Evolutionary conservation across 495 filamentous ascomycete genomes (phyloP).

Genomic region (Lepraria neglecta): DNA sequence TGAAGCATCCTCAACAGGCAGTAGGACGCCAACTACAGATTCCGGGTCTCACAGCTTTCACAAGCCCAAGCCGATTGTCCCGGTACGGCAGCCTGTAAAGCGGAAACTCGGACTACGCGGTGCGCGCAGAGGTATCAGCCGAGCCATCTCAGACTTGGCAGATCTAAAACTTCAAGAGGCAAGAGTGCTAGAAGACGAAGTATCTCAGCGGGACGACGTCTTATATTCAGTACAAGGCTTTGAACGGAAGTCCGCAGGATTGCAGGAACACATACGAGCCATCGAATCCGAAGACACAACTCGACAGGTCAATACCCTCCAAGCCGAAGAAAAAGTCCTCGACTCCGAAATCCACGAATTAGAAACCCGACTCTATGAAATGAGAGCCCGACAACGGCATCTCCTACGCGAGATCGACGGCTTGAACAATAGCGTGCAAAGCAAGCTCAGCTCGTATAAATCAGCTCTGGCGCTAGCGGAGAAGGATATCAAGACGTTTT

Average conservation of each 20-base stretch:
- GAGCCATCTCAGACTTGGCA: conserved; percentile 64
- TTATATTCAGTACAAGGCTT: conserved; percentile 9
- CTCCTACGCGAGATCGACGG: conserved; percentile 56
- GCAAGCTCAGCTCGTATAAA: conserved; percentile 55
- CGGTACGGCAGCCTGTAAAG: conserved; percentile 55
- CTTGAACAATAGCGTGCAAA: conserved; percentile 56
- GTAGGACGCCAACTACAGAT: conserved; percentile 42
- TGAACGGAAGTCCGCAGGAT: conserved; percentile 30
- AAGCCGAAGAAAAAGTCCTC: conserved; percentile 47
- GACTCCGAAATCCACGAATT: conserved; percentile 56
- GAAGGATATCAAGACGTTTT: conserved; percentile 38
- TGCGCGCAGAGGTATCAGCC: conserved; percentile 65
- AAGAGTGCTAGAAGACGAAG: conserved; percentile 50
- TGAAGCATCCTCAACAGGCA: conserved; percentile 43
- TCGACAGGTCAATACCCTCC: conserved; percentile 37
- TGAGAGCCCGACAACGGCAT: conserved; percentile 58
- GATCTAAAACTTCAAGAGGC: conserved; percentile 67
- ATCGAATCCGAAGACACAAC: conserved; percentile 36
- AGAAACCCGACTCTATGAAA: conserved; percentile 58
- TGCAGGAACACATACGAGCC: conserved; percentile 33
- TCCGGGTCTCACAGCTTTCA: conserved; percentile 28
- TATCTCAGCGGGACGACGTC: conserved; percentile 26
- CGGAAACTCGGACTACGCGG: conserved; percentile 55
- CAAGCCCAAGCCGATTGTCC: conserved; percentile 39
- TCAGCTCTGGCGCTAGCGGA: conserved; percentile 42